These are phyloP conservation scores for Dinochytrium kinnereticum DNA, from an alignment of 371 early-diverging fungal species.

Conservation along the genomic window DNA sequence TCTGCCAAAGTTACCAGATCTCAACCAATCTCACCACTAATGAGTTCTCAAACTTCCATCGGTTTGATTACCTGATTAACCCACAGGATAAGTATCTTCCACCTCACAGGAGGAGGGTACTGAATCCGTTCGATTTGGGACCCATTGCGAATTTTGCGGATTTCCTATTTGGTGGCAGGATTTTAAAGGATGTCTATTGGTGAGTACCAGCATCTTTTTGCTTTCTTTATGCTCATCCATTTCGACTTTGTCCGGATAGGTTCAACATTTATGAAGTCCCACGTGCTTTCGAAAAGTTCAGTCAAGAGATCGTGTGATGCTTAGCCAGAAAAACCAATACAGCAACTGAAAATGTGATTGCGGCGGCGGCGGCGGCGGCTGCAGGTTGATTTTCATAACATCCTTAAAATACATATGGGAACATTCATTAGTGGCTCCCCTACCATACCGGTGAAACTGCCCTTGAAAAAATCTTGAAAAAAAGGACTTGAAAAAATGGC, in stretches of 20 bases:
- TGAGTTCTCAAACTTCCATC: slow-evolving; percentile 75
- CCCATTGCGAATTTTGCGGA: slow-evolving; percentile 73
- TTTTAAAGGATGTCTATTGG: slow-evolving; percentile 31
- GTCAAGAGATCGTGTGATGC: no score
- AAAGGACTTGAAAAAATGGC: no score
- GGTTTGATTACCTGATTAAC: slow-evolving; percentile 51
- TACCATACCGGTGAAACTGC: no score
- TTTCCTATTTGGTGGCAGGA: slow-evolving; percentile 72
- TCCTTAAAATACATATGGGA: no score
- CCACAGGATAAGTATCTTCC: slow-evolving; percentile 46
- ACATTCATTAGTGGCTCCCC: no score
- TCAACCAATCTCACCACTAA: slow-evolving; percentile 84
- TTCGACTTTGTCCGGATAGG: not conserved
- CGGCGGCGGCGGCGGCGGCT: no score
- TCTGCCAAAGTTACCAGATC: slow-evolving; percentile 81
- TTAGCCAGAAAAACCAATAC: no score
- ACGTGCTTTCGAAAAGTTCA: not conserved
- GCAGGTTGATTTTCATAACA: no score
- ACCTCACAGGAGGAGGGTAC: slow-evolving; percentile 38
- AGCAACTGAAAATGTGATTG: no score
- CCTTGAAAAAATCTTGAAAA: no score
- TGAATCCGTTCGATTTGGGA: slow-evolving; percentile 71
- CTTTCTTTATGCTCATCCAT: not conserved
- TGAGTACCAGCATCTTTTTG: not conserved
- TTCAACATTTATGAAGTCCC: not conserved